A percentile compares a stretch with the other conserved stretches of the same genome.
Conservation (phyloP, 306 rosid genomes). For the Cucurbita ficifolia region DNA sequence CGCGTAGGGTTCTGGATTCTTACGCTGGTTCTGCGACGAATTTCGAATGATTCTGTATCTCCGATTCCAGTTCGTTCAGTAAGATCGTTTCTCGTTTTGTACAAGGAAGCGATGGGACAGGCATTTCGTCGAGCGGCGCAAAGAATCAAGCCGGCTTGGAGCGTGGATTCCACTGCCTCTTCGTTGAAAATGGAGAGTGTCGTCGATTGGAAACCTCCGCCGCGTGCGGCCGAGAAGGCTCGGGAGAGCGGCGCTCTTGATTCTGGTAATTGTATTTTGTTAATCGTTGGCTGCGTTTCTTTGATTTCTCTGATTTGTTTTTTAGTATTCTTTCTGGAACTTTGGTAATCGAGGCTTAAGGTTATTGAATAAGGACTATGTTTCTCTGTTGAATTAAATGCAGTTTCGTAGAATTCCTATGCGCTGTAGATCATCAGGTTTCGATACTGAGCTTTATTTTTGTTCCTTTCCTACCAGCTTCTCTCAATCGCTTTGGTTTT, state of each 20-base stretch:
- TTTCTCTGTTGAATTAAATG: not conserved
- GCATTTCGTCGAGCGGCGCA: slow-evolving; percentile 96
- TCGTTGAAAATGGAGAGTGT: slow-evolving; percentile 30
- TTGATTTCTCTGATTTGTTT: not conserved
- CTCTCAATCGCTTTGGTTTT: not conserved
- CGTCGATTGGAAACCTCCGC: slow-evolving; percentile 33
- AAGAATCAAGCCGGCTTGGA: slow-evolving; percentile 38
- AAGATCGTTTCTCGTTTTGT: not conserved
- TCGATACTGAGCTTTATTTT: not conserved
- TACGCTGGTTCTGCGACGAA: not conserved
- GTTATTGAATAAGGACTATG: not conserved
- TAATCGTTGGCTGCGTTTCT: not conserved
- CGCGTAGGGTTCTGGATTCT: not conserved
- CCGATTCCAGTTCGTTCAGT: not conserved
- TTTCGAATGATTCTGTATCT: not conserved
- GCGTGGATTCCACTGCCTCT: slow-evolving; percentile 25
- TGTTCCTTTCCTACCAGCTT: not conserved
- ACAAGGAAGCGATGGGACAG: slow-evolving; percentile 59
- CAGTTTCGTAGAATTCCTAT: not conserved
- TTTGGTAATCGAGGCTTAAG: not conserved
- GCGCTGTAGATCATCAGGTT: not conserved
- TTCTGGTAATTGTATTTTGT: slow-evolving; percentile 22
- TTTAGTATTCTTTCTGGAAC: not conserved
- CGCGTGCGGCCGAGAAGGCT: slow-evolving; percentile 15
- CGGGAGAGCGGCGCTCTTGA: slow-evolving; percentile 16